Evolutionary conservation across 345 rosid species (phyloP).

Genomic region (Carallia brachiata): DNA sequence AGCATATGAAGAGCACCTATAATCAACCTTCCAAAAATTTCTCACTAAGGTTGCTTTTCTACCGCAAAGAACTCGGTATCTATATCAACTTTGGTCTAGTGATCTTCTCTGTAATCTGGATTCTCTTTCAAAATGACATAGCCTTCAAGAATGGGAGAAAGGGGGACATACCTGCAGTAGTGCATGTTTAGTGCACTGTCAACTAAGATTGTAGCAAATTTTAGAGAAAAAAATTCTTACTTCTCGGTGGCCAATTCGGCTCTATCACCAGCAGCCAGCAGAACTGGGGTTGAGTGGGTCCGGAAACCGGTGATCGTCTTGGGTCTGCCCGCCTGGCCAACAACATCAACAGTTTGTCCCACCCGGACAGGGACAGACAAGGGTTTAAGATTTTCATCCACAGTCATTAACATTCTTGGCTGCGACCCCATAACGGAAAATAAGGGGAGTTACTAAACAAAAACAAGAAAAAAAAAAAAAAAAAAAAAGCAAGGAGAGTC

Average conservation of each 20-base stretch:
- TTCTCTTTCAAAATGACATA: constrained; percentile 79
- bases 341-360: constrained; percentile 96
- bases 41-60: neutral
- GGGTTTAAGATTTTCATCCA: constrained; percentile 81
- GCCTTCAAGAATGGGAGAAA: constrained; percentile 88
- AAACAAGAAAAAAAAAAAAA: neutral
- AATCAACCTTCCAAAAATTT: neutral
- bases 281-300: constrained; percentile 93
- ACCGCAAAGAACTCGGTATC: too few relatives aligned
- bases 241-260: constrained; percentile 95
- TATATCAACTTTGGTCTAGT: constrained; percentile 9
- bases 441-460: too few relatives aligned
- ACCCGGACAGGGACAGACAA: constrained; percentile 83
- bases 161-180: constrained; percentile 67
- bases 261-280: constrained; percentile 90
- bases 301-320: constrained; percentile 96
- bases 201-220: neutral
- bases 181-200: neutral
- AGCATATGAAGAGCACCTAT: neutral
- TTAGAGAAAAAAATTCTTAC: constrained; percentile 34
- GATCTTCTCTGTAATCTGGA: constrained; percentile 71
- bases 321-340: constrained; percentile 95
- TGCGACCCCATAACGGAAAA: constrained; percentile 23
- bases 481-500: neutral
- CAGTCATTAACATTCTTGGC: constrained; percentile 94